These are phyloP conservation scores for Solanum chiquidenum DNA, from an alignment of 257 asterid species.

Conservation along the genomic window DNA sequence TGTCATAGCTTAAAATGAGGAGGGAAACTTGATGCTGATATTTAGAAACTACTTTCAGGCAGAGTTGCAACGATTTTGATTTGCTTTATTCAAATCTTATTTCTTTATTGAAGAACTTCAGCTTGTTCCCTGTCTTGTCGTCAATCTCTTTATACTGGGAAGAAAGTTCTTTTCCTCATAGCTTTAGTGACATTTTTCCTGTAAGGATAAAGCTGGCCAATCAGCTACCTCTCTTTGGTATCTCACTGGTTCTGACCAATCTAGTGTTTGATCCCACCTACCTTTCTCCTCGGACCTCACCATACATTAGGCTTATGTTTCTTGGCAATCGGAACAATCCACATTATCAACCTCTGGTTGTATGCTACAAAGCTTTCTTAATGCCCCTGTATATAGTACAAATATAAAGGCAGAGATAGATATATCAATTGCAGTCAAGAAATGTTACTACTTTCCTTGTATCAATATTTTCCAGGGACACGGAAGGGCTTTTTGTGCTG, in stretches of 20 bases:
- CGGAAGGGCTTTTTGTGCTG: constrained; percentile 96
- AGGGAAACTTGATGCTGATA: not conserved
- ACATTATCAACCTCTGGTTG: not conserved
- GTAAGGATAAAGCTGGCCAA: not conserved
- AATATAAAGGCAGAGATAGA: too few species aligned
- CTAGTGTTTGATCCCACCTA: not conserved
- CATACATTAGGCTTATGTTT: not conserved
- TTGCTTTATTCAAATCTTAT: not conserved
- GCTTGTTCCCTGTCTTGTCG: not conserved
- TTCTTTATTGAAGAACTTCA: not conserved
- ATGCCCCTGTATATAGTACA: not conserved
- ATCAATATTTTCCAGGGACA: constrained; percentile 31
- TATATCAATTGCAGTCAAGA: too few species aligned
- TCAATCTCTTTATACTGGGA: not conserved
- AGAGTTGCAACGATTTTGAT: not conserved
- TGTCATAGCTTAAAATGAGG: not conserved
- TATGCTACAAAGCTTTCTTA: not conserved
- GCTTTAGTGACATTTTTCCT: not conserved
- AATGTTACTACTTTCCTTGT: not conserved
- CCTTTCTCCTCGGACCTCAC: not conserved
- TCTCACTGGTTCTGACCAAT: not conserved
- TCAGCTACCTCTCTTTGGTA: not conserved
- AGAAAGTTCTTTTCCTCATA: not conserved
- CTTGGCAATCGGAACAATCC: not conserved
- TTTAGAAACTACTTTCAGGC: not conserved